phyloP scores from a whole-genome alignment of 2,329 filamentous ascomycete species.

The Neofusicoccum cordaticola region DNA sequence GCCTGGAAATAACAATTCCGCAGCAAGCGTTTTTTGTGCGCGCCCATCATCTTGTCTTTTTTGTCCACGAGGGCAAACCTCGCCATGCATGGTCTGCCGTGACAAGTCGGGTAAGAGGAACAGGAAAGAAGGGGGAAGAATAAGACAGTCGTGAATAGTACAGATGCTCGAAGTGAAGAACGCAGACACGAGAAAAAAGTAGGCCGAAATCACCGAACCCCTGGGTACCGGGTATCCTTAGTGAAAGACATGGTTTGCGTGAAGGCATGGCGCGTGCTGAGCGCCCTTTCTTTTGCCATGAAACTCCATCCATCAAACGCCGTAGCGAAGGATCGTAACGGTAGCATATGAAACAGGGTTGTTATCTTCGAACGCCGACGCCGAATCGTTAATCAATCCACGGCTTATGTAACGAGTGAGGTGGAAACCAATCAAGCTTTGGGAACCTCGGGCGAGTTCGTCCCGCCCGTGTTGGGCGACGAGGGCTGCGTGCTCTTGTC shows the following conservation, averaged over 20 bases:
- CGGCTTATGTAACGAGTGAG: conserved; percentile 10
- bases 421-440: background rate
- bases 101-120: background rate
- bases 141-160: conserved; percentile 4
- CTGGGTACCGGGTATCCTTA: conserved; percentile 14
- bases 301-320: conserved; percentile 17
- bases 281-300: conserved; percentile 11
- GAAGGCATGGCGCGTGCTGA: conserved; percentile 2
- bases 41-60: conserved; percentile 3
- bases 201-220: conserved; percentile 13
- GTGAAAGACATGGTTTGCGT: conserved; percentile 14
- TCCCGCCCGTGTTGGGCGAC: conserved; percentile 3
- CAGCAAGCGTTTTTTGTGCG: conserved; percentile 5
- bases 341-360: conserved; percentile 15
- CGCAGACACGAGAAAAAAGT: background rate
- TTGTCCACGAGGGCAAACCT: conserved; percentile 1
- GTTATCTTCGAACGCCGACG: conserved; percentile 15
- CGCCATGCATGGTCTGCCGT: background rate
- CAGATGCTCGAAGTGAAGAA: conserved; percentile 13
- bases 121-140: background rate
- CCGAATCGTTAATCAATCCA: background rate
- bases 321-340: conserved; percentile 13
- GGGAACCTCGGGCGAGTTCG: background rate
- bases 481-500: conserved; percentile 15
- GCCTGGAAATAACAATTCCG: background rate